These are phyloP conservation scores for Holtermannia corniformis DNA, from an alignment of 768 basidiomycete genomes.

Conservation along the genomic window DNA sequence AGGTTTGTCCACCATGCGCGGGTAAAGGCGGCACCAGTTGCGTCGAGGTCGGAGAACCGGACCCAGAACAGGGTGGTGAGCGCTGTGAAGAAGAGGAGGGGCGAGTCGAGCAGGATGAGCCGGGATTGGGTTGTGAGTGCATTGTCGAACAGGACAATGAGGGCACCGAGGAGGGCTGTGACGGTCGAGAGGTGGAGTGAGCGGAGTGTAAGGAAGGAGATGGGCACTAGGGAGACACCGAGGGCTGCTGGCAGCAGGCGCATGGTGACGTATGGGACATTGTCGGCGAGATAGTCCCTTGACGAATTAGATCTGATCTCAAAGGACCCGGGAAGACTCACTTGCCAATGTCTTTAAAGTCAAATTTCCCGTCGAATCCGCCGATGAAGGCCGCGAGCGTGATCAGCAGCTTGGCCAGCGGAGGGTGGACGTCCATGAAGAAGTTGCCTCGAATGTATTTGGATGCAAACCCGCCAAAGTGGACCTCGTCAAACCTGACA, in stretches of 20 bases:
- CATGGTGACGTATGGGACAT: conserved; percentile 94
- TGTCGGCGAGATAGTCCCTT: conserved; percentile 60
- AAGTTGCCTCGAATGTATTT: conserved; percentile 80
- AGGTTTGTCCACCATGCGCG: conserved; percentile 90
- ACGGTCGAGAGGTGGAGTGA: conserved; percentile 84
- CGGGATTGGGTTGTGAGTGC: conserved; percentile 91
- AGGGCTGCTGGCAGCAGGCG: conserved; percentile 84
- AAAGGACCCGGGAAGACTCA: conserved; percentile 38
- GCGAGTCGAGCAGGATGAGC: conserved; percentile 93
- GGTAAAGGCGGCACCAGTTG: conserved; percentile 55
- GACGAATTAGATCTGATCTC: background rate
- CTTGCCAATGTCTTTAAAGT: conserved; percentile 98
- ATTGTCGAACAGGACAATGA: conserved; percentile 95
- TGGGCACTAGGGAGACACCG: conserved; percentile 78
- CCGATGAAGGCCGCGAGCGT: conserved; percentile 78
- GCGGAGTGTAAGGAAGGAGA: conserved; percentile 88
- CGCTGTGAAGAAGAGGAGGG: conserved; percentile 96
- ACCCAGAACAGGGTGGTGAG: conserved; percentile 78
- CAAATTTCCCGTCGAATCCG: conserved; percentile 86
- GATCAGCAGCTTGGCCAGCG: conserved; percentile 88
- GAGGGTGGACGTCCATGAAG: conserved; percentile 83
- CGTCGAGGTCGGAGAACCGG: conserved; percentile 82
- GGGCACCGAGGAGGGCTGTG: conserved; percentile 78
- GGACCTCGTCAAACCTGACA: conserved; percentile 88
- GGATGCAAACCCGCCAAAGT: conserved; percentile 93